Evolutionary conservation across 2,329 filamentous ascomycete genomes (phyloP), one percentile per base, ranked within the genome.

Genomic region (Paraphoma chrysanthemicola): DNA sequence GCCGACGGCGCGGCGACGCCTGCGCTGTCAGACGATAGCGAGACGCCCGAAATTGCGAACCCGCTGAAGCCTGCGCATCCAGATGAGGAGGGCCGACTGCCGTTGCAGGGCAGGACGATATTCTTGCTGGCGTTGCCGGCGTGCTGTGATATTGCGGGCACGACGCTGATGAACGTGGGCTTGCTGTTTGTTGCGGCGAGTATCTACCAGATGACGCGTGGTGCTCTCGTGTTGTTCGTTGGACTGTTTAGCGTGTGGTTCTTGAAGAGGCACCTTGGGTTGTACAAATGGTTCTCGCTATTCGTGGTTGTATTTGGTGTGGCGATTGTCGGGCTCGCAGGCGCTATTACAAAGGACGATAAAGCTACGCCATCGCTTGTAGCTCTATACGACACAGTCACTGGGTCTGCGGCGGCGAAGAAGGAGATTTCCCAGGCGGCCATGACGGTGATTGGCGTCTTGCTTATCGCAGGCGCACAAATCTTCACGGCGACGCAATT

Each of bases 181-280:
- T 83, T 99, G 64, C 84, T 98, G 47, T 93, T 98, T 74, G 93
- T 98, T 23, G 95, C 92, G 11, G 92, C 95, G 1, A 96, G 92
- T 58, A 97, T 99, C 71, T 99, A 97, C 79, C 95, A 99, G 80
- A 99, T 99, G 95, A 98, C 94, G 1, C 85, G 95, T 56, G 95
- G 95, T 8, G 95, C 95, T 0, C 83, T 99, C 42, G 94, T 99
- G 3, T 84, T 99, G 6, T 99, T 99, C 68, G 95, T 99, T 17
- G 95, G 95, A 0, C 81, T 98, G 0, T 97, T 99, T 80, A 97
- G 93, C 71, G 93, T 99, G 29, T 70, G 96, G 11, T 98, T 99
- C 77, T 82, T 99, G 54, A 89, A 87, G 69, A 87, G 92, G 46
- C 89, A 87, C 66, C 83, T 99, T 33, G 86, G 88, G 59, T 74